Evolutionary conservation across 148 eudicot genomes (phyloP).

Genomic region (Chenopodium formosanum): DNA sequence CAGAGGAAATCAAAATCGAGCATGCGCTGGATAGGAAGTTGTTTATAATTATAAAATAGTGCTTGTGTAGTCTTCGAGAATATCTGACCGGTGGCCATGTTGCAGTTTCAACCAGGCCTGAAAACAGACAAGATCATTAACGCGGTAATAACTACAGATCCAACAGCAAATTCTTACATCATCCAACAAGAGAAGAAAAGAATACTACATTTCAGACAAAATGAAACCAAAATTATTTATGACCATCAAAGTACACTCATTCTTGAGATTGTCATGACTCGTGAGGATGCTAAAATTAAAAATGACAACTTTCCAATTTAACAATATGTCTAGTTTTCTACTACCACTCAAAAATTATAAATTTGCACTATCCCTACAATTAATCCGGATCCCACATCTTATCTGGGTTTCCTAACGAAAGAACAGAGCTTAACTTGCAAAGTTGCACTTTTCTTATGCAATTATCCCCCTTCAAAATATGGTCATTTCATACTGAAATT

Average conservation of each 20-base stretch:
- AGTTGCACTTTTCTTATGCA: background rate
- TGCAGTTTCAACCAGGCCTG: conserved; percentile 38
- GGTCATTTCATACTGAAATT: background rate
- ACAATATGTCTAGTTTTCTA: background rate
- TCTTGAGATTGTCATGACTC: background rate
- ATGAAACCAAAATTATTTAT: background rate
- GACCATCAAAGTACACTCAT: background rate
- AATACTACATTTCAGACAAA: background rate
- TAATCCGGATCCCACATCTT: no score
- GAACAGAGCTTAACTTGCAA: background rate
- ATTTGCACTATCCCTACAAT: background rate
- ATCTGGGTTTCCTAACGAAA: background rate
- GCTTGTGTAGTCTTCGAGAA: conserved; percentile 97
- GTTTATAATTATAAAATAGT: conserved; percentile 89
- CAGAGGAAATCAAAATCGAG: conserved; percentile 99
- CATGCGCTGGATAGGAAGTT: conserved; percentile 95
- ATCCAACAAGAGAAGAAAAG: no score
- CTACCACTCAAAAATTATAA: background rate
- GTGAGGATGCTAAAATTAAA: background rate
- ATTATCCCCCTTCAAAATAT: no score
- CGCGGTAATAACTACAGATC: background rate
- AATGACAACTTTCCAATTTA: background rate
- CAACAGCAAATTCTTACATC: background rate
- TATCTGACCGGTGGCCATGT: conserved; percentile 93
- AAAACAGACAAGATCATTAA: conserved; percentile 7